These are phyloP conservation scores for Pythium chondricola DNA, from an alignment of 352 stramenopile species.

Conservation along the genomic window DNA sequence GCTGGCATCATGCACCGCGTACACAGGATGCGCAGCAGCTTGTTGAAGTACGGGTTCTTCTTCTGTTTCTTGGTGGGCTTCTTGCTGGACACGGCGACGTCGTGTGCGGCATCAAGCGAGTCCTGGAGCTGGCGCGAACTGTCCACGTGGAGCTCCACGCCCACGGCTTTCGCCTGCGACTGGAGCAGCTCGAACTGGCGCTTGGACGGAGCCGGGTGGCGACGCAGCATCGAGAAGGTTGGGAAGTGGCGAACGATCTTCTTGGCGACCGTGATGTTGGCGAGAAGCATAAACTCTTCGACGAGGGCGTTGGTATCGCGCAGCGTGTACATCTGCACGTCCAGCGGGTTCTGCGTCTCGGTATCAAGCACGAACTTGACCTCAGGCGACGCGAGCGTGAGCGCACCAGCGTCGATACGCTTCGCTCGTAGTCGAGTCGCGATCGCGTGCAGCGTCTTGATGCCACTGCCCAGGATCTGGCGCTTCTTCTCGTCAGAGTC, in stretches of 20 bases:
- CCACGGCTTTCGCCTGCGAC: constrained; percentile 72
- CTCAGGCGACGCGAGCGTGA: constrained; percentile 97
- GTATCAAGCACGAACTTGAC: constrained; percentile 96
- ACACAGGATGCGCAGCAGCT: constrained; percentile 95
- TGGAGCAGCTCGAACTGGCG: constrained; percentile 90
- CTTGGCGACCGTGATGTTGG: constrained; percentile 98
- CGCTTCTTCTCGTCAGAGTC: constrained; percentile 32
- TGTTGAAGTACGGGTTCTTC: constrained; percentile 97
- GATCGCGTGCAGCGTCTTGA: constrained; percentile 91
- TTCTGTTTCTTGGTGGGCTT: constrained; percentile 29
- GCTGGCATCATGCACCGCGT: constrained; percentile 98
- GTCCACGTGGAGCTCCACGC: constrained; percentile 73
- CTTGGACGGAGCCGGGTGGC: constrained; percentile 92
- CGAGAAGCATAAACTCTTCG: constrained; percentile 99
- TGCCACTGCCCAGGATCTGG: constrained; percentile 65
- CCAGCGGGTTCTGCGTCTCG: constrained; percentile 97
- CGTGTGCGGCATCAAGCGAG: constrained; percentile 73
- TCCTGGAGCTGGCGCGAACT: constrained; percentile 78
- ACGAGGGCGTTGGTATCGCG: constrained; percentile 95
- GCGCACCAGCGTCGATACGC: constrained; percentile 93
- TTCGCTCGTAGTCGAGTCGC: constrained; percentile 88
- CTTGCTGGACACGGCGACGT: constrained; percentile 17
- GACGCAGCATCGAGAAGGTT: constrained; percentile 92
- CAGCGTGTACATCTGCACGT: constrained; percentile 96
- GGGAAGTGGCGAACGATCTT: constrained; percentile 92